Conservation (phyloP, 129 eudicot species). For the Gnaphalium uliginosum region DNA sequence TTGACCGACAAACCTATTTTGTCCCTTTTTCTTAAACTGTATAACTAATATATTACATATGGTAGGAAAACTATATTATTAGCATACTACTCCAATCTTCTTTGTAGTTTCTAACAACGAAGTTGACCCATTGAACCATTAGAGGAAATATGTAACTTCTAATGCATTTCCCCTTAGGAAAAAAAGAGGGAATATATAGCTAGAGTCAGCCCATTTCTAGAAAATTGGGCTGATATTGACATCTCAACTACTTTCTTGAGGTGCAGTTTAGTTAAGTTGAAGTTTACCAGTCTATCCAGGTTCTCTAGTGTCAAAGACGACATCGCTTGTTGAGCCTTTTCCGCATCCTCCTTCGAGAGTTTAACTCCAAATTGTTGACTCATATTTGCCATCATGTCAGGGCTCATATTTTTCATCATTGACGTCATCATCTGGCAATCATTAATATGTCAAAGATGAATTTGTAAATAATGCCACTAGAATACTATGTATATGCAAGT, state of each 20-base stretch:
- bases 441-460: slow-evolving; percentile 6
- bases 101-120: background rate
- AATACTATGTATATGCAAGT: background rate
- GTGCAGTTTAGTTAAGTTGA: background rate
- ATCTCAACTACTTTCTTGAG: background rate
- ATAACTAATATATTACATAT: too few relatives aligned
- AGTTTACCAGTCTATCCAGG: slow-evolving; percentile 77
- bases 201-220: too few relatives aligned
- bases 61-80: too few relatives aligned
- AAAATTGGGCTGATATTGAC: background rate
- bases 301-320: slow-evolving; percentile 87
- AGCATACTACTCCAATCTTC: background rate
- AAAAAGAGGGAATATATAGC: too few relatives aligned
- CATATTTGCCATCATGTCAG: slow-evolving; percentile 98
- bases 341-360: slow-evolving; percentile 90
- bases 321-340: slow-evolving; percentile 96
- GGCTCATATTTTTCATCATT: slow-evolving; percentile 95
- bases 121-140: background rate
- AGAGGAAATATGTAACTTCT: background rate
- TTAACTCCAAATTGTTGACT: slow-evolving; percentile 88
- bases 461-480: background rate
- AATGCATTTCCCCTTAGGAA: background rate
- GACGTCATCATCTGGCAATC: slow-evolving; percentile 81
- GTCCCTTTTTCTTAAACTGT: background rate
- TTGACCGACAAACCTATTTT: background rate